Evolutionary conservation across 2,329 filamentous ascomycete species (phyloP), one percentile per base, ranked within the genome.

Genomic region (Chrysosphaeria jannelii): DNA sequence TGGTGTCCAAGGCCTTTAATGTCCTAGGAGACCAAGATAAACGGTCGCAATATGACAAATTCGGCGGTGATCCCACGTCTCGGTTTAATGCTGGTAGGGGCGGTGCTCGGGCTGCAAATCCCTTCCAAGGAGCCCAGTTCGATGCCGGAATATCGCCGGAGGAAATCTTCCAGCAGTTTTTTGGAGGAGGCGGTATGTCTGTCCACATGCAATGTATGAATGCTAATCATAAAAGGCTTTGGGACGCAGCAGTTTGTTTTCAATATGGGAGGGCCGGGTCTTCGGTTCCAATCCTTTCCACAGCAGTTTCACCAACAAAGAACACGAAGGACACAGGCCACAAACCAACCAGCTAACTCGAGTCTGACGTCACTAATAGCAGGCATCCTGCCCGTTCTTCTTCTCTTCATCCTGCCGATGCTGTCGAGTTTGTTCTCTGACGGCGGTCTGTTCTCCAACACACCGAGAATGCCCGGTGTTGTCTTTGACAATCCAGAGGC

Each of bases 111-210:
- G 45, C 47, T 6, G 23, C 21, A 14, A 31, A 30, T 11, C 28
- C 28, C 3, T 33, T 33, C 11, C 25, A 23, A 9, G 22, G 25
- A 4, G 29, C 19, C n/a, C n/a, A n/a, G n/a, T n/a, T n/a, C 45
- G 74, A 85, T 26, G 78, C 85, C 29, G 81, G 93, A 41, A 74
- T 97, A 35, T 89, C 72, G 25, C 79, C 85, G 0, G 85, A 97
- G 44, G 85, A 97, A 45, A 61, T 97, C 53, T 97, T 97, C 48
- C 68, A 81, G 40, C 64, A 81, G 31, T 97, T 97, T 57, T 97
- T 97, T 50, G 75, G 75, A 22, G 78, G 69, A 28, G 64, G 64
- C 25, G 57, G 59, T n/a, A n/a, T n/a, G n/a, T n/a, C n/a, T n/a
- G n/a, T n/a, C n/a, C n/a, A n/a, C n/a, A n/a, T n/a, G n/a, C n/a